Evolutionary conservation across 1,284 basidiomycete species (phyloP), one percentile per base, ranked within the genome.

Genomic region (Fomitopsis palustris): DNA sequence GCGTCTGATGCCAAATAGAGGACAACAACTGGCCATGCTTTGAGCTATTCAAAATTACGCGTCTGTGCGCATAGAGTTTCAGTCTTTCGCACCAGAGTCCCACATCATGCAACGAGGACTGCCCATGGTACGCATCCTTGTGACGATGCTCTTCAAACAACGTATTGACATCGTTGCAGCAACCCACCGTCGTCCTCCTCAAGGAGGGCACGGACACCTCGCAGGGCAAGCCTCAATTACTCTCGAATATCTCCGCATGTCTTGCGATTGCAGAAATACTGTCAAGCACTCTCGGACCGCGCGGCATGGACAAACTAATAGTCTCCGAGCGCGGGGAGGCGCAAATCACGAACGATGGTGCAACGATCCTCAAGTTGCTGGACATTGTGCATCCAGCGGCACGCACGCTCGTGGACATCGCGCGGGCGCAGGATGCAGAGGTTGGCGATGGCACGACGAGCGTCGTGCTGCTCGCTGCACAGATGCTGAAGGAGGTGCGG

Each of bases 251-350:
- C 72, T 90, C 92, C 19, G 95, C 95, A 75, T 97, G 95, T 77
- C 84, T 96, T 56, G 93, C 95, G 10, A 89, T 98, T 65, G 80
- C 95, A 54, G 86, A 93, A 70, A 97, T 93, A 1, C 84, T 98
- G 59, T 86, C 97, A 16, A 95, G 88, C 57, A 99, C 97, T 33
- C 86, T 99, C n/a, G 97, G 97, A 17, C 97, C 97, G 16, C 83
- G 97, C 62, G 97, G 97, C 62, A 98, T 98, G 96, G 96, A 98
- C 78, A 99, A 98, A 76, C 82, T 99, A 58, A 96, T 96, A 65
- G 93, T 96, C 2, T 88, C 88, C 64, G 90, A 93, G 65, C 87
- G 95, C 59, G 96, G 96, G 56, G 89, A 96, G 65, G 94, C 96
- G 17, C 96, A 97, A 77, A 99, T 99, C 72, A 98, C 96, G 29